Evolutionary conservation across 441 rosid species (phyloP).

Genomic region (Populus trichocarpa): DNA sequence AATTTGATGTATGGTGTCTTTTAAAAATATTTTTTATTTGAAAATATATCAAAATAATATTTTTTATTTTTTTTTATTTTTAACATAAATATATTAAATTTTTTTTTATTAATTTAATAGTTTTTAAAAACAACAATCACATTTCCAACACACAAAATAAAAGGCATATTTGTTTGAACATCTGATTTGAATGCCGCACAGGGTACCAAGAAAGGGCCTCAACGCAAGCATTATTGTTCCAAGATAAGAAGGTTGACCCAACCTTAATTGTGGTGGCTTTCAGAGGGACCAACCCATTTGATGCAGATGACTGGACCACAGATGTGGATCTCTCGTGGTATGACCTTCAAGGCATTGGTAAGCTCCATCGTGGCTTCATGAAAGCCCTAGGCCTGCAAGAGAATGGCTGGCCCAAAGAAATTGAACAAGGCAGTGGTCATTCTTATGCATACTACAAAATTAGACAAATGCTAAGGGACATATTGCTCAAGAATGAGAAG

Average conservation of each 20-base stretch:
- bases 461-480: slow-evolving; percentile 36
- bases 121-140: no score
- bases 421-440: slow-evolving; percentile 5
- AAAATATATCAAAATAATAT: no score
- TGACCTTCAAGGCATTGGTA: slow-evolving; percentile 43
- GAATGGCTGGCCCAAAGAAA: slow-evolving; percentile 48
- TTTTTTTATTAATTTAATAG: no score
- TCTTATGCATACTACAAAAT: slow-evolving; percentile 55
- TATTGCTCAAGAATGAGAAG: slow-evolving; percentile 32
- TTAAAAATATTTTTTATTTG: no score
- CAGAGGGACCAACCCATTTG: slow-evolving; percentile 75
- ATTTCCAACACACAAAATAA: background rate
- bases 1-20: background rate
- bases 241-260: slow-evolving; percentile 42
- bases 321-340: slow-evolving; percentile 76
- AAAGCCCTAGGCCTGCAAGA: slow-evolving; percentile 71
- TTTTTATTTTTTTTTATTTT: no score
- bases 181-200: slow-evolving; percentile 6
- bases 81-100: no score
- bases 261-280: slow-evolving; percentile 58
- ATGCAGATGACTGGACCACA: slow-evolving; percentile 51
- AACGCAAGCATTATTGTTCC: slow-evolving; percentile 57
- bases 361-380: slow-evolving; percentile 70
- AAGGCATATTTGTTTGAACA: background rate
- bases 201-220: slow-evolving; percentile 37